Base-by-base conservation (phyloP, 768 basidiomycete species). In the Gautieria morchelliformis region DNA sequence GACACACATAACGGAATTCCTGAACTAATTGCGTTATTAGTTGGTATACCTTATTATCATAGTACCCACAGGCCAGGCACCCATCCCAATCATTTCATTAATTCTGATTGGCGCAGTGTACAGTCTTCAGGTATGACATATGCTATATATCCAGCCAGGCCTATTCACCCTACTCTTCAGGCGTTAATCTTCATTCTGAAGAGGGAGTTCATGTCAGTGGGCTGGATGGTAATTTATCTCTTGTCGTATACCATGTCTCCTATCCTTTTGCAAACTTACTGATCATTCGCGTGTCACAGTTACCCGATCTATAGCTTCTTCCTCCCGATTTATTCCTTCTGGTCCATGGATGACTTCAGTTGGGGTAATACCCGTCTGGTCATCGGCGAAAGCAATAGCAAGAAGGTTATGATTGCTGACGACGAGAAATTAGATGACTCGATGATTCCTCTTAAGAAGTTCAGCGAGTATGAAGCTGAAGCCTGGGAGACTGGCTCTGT, bases 331-430 rank as follows among this genome's bases (percentile, higher is more conserved):
- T 97, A 97, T 69, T 93, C 93, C 0, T 95, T 94, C 82, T 97
- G 93, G 93, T 90, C 89, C 64, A 94, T 95, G 93, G 93, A 95
- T 66, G 93, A 96, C 69, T 96, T 95, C 72, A 85, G 87, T 67
- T 95, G 91, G 90, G 89, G 91, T 75, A 91, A 88, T 67, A 92
- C 90, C 15, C 90, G 93, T 76, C 76, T 94, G 33, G 92, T 95
- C 60, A 85, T 95, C 58, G 93, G 92, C 45, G 93, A 95, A 70
- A 93, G 94, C 58, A 87, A 84, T 66, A 89, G 89, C 63, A 96
- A 96, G 82, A 96, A 93, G 72, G 83, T 97, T 45, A 74, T 95
- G 58, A 84, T 90, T 66, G 92, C 89, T 52, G 94, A 97, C 37
- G 94, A 96, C 33, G 95, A 98, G 71, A 91, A 88, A 67, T 98